A percentile compares a stretch with the other conserved stretches of the same genome.
phyloP scores from a whole-genome alignment of 2,329 filamentous ascomycete species.

The Hypoxylon sp. region DNA sequence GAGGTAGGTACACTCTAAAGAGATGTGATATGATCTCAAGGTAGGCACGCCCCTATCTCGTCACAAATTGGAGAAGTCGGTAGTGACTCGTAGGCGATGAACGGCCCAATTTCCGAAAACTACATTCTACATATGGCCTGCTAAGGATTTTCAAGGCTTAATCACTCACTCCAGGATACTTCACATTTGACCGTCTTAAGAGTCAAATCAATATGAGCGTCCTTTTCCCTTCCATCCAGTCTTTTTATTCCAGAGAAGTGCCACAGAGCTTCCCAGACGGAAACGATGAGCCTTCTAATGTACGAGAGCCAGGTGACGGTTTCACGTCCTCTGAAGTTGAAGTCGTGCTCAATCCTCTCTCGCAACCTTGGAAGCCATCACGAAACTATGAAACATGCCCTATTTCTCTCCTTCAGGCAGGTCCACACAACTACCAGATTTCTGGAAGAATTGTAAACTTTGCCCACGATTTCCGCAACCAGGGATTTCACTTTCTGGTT shows the following conservation, averaged over 20 bases:
- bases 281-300: constrained; percentile 28
- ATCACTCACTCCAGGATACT: too few species aligned
- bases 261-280: constrained; percentile 2
- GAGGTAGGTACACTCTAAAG: not conserved
- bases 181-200: not conserved
- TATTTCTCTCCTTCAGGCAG: constrained; percentile 64
- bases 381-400: constrained; percentile 63
- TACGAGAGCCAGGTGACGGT: constrained; percentile 60
- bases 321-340: constrained; percentile 66
- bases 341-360: constrained; percentile 56
- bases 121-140: not conserved
- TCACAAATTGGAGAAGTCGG: too few species aligned
- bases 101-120: not conserved
- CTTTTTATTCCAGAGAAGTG: constrained; percentile 55
- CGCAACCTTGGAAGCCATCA: constrained; percentile 58
- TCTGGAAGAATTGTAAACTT: constrained; percentile 71
- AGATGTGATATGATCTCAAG: not conserved
- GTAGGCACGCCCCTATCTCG: not conserved
- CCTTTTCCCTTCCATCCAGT: constrained; percentile 54
- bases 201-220: constrained; percentile 42
- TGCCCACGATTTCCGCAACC: constrained; percentile 57
- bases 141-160: not conserved
- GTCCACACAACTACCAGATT: constrained; percentile 66
- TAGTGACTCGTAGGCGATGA: not conserved
- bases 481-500: constrained; percentile 67